These are phyloP conservation scores for Edaphochlamys debaryana DNA, from an alignment of 139 green algal species.

Conservation along the genomic window DNA sequence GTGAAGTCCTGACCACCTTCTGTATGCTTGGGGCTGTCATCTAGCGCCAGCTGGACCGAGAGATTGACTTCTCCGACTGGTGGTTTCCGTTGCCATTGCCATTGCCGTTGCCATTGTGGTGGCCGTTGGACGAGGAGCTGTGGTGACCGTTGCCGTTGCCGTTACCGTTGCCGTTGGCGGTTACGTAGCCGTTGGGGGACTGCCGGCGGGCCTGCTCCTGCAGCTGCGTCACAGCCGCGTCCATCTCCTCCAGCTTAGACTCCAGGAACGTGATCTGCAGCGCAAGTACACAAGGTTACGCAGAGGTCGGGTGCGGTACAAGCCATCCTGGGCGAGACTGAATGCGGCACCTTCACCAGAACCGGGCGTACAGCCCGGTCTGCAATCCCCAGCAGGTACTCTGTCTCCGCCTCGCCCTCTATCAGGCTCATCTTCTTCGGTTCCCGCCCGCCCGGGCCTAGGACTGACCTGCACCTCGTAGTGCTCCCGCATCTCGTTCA, in stretches of 20 bases:
- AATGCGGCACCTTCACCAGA: too few species aligned
- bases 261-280: constrained; percentile 19
- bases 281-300: too few species aligned
- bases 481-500: neutral
- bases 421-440: neutral
- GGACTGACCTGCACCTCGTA: constrained; percentile 13
- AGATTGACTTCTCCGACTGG: neutral
- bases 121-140: neutral
- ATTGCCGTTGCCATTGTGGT: neutral
- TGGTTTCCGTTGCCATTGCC: neutral
- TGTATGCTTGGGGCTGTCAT: too few species aligned
- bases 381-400: neutral
- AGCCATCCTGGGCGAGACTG: neutral
- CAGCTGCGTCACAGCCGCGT: neutral
- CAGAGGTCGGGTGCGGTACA: neutral
- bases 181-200: neutral
- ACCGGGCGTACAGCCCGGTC: too few species aligned
- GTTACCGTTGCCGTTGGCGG: neutral
- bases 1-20: too few species aligned
- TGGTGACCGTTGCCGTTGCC: neutral
- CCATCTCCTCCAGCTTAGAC: constrained; percentile 25
- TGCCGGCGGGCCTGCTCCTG: neutral
- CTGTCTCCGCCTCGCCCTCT: neutral
- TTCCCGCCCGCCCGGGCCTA: neutral
- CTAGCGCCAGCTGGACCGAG: constrained; percentile 16